Percentiles rank a stretch among this genome's conserved stretches.
Evolutionary conservation across 2,329 filamentous ascomycete genomes (phyloP).

Genomic region (Cladosporium phlei): DNA sequence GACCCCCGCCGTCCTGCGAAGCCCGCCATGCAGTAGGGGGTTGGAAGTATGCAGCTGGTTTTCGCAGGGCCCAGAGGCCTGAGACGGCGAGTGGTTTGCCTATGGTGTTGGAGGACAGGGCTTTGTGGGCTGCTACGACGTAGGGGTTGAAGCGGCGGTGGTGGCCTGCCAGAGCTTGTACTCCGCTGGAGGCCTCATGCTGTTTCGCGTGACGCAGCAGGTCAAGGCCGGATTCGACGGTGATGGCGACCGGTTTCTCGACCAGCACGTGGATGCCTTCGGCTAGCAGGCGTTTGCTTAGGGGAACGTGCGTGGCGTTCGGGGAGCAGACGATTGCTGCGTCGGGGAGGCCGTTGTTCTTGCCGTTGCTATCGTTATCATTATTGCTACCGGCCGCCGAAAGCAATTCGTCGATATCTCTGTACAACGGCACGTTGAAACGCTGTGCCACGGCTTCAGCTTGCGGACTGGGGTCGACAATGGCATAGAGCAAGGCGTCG

Average conservation of each 20-base stretch:
- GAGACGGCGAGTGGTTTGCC: slow-evolving; percentile 50
- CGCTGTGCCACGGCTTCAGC: slow-evolving; percentile 33
- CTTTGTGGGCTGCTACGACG: slow-evolving; percentile 46
- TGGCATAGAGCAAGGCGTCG: slow-evolving; percentile 38
- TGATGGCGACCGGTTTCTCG: slow-evolving; percentile 53
- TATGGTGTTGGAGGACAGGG: slow-evolving; percentile 38
- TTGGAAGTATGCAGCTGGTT: slow-evolving; percentile 50
- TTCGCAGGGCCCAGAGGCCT: slow-evolving; percentile 52
- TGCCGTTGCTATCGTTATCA: too few relatives aligned
- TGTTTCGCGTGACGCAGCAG: slow-evolving; percentile 26
- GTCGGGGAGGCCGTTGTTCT: too few relatives aligned
- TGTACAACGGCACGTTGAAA: slow-evolving; percentile 38
- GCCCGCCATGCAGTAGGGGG: slow-evolving; percentile 47
- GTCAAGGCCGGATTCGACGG: slow-evolving; percentile 34
- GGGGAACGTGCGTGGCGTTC: slow-evolving; percentile 52
- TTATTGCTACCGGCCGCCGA: slow-evolving; percentile 27
- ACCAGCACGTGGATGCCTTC: slow-evolving; percentile 51
- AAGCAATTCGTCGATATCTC: slow-evolving; percentile 43
- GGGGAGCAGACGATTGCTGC: slow-evolving; percentile 57
- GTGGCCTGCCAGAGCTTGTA: slow-evolving; percentile 54
- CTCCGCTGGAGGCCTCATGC: slow-evolving; percentile 25
- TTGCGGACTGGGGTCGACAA: slow-evolving; percentile 45
- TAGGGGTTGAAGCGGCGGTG: slow-evolving; percentile 58
- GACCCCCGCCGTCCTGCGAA: slow-evolving; percentile 39
- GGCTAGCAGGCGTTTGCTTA: slow-evolving; percentile 46